phyloP scores from a whole-genome alignment of 1,284 basidiomycete genomes.

The Cutaneotrichosporon sp. region DNA sequence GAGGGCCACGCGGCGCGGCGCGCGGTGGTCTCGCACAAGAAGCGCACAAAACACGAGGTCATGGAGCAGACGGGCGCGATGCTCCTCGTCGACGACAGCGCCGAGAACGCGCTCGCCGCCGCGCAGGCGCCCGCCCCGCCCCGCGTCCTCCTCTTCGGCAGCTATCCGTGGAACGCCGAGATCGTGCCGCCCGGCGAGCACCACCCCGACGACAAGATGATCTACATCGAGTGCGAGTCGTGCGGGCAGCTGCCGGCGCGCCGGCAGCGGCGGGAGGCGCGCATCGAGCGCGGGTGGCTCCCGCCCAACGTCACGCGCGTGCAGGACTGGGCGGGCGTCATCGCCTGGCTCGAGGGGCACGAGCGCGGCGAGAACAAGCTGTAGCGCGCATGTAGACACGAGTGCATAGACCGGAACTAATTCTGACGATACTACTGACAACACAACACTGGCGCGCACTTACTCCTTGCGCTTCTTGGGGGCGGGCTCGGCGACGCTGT shows the following conservation, averaged over 20 bases:
- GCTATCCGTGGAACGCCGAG: slow-evolving; percentile 72
- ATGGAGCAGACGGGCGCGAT: slow-evolving; percentile 65
- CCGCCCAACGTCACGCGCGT: slow-evolving; percentile 48
- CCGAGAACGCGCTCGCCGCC: slow-evolving; percentile 71
- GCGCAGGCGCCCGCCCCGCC: slow-evolving; percentile 53
- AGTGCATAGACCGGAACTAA: background rate
- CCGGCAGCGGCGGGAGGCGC: slow-evolving; percentile 31
- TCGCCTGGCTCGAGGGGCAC: slow-evolving; percentile 29
- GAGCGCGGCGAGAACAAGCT: slow-evolving; percentile 6
- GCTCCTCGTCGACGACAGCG: slow-evolving; percentile 73
- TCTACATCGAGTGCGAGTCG: slow-evolving; percentile 60
- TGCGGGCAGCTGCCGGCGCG: slow-evolving; percentile 52
- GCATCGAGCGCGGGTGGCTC: slow-evolving; percentile 44
- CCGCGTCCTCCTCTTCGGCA: slow-evolving; percentile 72
- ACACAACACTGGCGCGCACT: background rate
- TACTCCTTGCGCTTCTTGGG: slow-evolving; percentile 7
- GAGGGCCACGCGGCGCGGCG: slow-evolving; percentile 54
- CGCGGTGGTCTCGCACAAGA: slow-evolving; percentile 61
- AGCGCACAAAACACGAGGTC: slow-evolving; percentile 64
- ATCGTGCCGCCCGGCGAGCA: slow-evolving; percentile 42
- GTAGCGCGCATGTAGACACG: no score
- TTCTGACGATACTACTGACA: background rate
- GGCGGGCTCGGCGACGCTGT: background rate
- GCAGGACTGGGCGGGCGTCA: slow-evolving; percentile 47
- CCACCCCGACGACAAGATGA: slow-evolving; percentile 57